These are phyloP conservation scores for Adenanthera pavonina DNA, from an alignment of 306 rosid species.

Conservation along the genomic window DNA sequence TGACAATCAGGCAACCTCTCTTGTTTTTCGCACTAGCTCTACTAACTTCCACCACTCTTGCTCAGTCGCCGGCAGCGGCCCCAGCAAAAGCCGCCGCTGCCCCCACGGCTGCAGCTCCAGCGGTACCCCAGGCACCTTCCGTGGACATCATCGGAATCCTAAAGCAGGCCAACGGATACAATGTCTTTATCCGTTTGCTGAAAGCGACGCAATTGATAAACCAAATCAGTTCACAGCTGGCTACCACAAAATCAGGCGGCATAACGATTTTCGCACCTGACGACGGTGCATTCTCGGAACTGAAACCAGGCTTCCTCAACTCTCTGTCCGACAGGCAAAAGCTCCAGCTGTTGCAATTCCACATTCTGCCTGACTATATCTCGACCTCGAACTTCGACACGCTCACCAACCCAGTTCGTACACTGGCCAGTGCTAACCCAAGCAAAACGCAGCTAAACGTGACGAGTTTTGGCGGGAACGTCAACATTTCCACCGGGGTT, in stretches of 20 bases:
- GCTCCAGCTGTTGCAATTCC: slow-evolving; percentile 69
- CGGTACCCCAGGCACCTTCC: slow-evolving; percentile 34
- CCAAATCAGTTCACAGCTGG: slow-evolving; percentile 62
- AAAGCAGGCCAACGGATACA: slow-evolving; percentile 49
- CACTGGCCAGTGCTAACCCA: slow-evolving; percentile 61
- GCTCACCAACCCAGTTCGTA: slow-evolving; percentile 65
- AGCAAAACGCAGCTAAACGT: slow-evolving; percentile 59
- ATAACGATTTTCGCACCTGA: slow-evolving; percentile 59
- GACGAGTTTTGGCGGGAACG: slow-evolving; percentile 60
- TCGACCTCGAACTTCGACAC: slow-evolving; percentile 67
- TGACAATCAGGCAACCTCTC: slow-evolving; percentile 29
- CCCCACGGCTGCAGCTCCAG: slow-evolving; percentile 36
- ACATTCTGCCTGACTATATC: slow-evolving; percentile 57
- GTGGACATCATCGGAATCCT: slow-evolving; percentile 54
- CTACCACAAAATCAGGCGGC: slow-evolving; percentile 55
- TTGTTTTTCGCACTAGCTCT: slow-evolving; percentile 37
- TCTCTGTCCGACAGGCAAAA: slow-evolving; percentile 53
- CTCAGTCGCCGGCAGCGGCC: slow-evolving; percentile 47
- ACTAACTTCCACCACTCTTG: slow-evolving; percentile 9
- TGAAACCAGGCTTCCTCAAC: slow-evolving; percentile 73
- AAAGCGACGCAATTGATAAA: slow-evolving; percentile 60
- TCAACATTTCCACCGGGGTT: slow-evolving; percentile 58
- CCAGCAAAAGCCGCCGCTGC: slow-evolving; percentile 42
- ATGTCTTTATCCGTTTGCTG: slow-evolving; percentile 57
- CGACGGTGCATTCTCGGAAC: slow-evolving; percentile 65